Evolutionary conservation across 2,329 filamentous ascomycete genomes (phyloP), one percentile per base, ranked within the genome.

Genomic region (Dothiorella sarmentorum): DNA sequence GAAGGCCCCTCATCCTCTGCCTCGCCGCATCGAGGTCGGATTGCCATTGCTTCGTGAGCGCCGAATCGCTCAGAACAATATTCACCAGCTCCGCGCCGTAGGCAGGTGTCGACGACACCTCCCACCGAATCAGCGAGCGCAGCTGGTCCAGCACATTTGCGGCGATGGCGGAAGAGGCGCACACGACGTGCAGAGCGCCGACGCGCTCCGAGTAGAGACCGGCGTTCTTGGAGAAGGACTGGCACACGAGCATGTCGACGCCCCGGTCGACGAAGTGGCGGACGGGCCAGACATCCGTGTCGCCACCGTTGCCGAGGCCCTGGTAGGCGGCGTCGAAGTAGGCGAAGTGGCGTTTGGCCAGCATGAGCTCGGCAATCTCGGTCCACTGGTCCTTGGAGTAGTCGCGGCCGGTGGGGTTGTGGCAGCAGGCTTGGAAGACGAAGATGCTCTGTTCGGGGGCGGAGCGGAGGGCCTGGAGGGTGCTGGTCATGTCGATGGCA

Each of bases 341-440:
- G 3, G 69, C 64, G 29, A 75, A 65, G 1, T 75, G 58, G 4
- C 61, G 55, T 40, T 65, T 68, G 18, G 61, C 45, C 52, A 68
- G 58, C 57, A 64, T 69, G 1, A 73, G 13, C 7, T 66, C 61
- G 0, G 69, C 71, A 15, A 75, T 61, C 1, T 49, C 31, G 18
- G 61, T 55, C 73, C 73, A 75, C 60, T 75, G 70, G 1, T 69
- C 67, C 35, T 61, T 62, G 1, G 66, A 64, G 1, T 65, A 67
- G 51, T 76, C 73, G 0, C 69, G 44, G 3, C 74, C 74, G 0
- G 72, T 75, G 1, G 73, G 73, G 37, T 76, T 75, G 47, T 76
- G 74, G 5, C 62, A 63, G 37, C 13, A 74, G 2, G 68, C 70
- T 27, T 76, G 73, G 7, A 76, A 62, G 5, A 76, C 49, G 9